Base-by-base conservation (phyloP, 371 early-diverging fungal species). In the Chytridium lagenaria region DNA sequence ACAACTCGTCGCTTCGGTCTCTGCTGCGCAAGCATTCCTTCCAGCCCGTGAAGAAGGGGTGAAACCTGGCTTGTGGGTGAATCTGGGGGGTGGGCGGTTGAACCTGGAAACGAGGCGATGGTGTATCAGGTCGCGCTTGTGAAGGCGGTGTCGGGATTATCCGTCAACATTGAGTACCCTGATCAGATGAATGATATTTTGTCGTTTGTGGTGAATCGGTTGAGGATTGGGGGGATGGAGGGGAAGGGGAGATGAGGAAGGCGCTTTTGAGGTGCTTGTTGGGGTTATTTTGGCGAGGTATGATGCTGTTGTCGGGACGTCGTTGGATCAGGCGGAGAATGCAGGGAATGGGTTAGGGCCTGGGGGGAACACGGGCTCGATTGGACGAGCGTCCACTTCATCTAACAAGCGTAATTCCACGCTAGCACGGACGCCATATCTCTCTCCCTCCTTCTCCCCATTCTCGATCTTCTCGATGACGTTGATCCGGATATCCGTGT, bases 131-230 rank as follows among this genome's bases (percentile, higher is more conserved):
- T 84, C 34, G 86, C 86, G 0, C 73, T 92, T 31, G 72, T 86
- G 31, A 80, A 84, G 34, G 83, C 88, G 64, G 84, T 92, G 66
- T 89, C 88, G 73, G 76, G 92, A 0, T 84, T 96, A 49, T 93
- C 91, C 2, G 88, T 87, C 7, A 90, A 93, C 59, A 87, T 92
- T 22, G 93, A 92, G 66, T 96, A 96, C 77, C 84, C 90, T 16
- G 91, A 91, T 73, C 97, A 95, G 78, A 78, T 92, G 28, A 88
- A 89, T 52, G 94, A 96, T 76, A 91, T 96, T 71, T 79, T 92
- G 19, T 83, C 88, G 0, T 92, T 89, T 70, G 76, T 96, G 1
- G 85, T 92, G 40, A 86, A 90, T 73, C 88, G 90, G 63, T 74
- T 92, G 3, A 77, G 85, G 36, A 70, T 88, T 3, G 12, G 15